Evolutionary conservation across 1,139 yeast species (phyloP).

Genomic region (Suhomyces panamericanus): DNA sequence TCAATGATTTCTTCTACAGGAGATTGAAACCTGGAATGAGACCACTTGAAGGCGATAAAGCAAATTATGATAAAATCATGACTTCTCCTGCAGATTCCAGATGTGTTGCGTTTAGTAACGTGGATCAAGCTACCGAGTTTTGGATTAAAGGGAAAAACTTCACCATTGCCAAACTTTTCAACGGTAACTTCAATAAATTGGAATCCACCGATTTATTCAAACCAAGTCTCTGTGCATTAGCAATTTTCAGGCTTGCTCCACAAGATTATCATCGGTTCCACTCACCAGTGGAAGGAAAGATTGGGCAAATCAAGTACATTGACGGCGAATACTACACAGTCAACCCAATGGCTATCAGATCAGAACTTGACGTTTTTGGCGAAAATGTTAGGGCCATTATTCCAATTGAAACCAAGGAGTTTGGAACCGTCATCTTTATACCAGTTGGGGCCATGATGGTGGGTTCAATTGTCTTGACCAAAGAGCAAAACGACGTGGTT

Average conservation of each 20-base stretch:
- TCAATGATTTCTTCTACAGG: constrained; percentile 88
- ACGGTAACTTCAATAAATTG: constrained; percentile 52
- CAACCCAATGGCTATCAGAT: constrained; percentile 94
- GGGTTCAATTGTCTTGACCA: constrained; percentile 79
- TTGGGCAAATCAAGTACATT: constrained; percentile 66
- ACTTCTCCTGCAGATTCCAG: constrained; percentile 91
- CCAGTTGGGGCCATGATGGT: constrained; percentile 99
- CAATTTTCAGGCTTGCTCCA: constrained; percentile 87
- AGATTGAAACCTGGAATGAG: constrained; percentile 72
- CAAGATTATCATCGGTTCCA: constrained; percentile 97
- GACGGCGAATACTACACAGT: constrained; percentile 95
- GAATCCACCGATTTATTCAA: constrained; percentile 43
- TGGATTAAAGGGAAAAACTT: constrained; percentile 93
- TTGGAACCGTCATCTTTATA: constrained; percentile 75
- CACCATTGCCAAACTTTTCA: constrained; percentile 63
- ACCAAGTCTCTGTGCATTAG: constrained; percentile 56
- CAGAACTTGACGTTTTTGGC: constrained; percentile 87
- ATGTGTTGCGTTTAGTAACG: constrained; percentile 65
- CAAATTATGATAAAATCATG: constrained; percentile 47
- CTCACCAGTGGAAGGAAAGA: constrained; percentile 73
- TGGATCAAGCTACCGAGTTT: constrained; percentile 65
- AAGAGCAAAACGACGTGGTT: constrained; percentile 58
- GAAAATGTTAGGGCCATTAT: constrained; percentile 81
- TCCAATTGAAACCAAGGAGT: constrained; percentile 69
- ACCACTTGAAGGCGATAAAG: constrained; percentile 55